Evolutionary conservation across 2,329 filamentous ascomycete species (phyloP), one percentile per base, ranked within the genome.

Genomic region (Phyllosticta citribraziliensis): DNA sequence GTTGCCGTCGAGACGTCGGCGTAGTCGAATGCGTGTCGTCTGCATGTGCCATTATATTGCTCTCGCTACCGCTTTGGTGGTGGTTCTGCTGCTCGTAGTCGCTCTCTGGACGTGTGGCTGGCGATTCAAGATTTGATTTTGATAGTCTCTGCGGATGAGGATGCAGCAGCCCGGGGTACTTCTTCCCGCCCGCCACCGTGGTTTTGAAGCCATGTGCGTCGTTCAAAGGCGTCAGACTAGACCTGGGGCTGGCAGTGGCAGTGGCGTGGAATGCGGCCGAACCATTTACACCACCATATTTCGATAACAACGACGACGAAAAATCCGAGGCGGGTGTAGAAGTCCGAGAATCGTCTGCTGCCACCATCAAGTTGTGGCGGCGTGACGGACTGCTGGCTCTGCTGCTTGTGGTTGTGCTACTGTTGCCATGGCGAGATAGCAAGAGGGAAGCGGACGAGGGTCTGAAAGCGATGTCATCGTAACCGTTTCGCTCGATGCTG

Each of bases 401-500:
- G 57, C 22, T 59, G 57, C 22, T 52, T 55, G 51, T 40, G 51
- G 30, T 59, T 12, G 52, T 33, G n/a, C 40, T 47, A n/a, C 40
- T 47, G 20, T 19, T 40, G n/a, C 30, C 40, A 35, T 58, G 27
- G 20, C 33, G 57, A 19, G 22, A 24, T 19, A 55, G 17, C 20
- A 53, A 50, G 40, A 47, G 40, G n/a, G 57, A 59, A 17, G 33
- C 33, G 6, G 57, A 55, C 10, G 57, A 53, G 5, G 30, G 57
- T 24, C 20, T 53, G 33, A 59, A 65, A 25, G 58, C 55, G 22
- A 56, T 56, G 47, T 56, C 30, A 53, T 63, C 56, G 24, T 68
- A 64, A 56, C 67, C 61, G 56, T 68, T 69, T 25, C 63, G 64
- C 62, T 73, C 72, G 35, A 73, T 69, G 64, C 65, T 71, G 3